Conservation (phyloP, 2,329 filamentous ascomycete genomes). For the Colletotrichum nymphaeae region DNA sequence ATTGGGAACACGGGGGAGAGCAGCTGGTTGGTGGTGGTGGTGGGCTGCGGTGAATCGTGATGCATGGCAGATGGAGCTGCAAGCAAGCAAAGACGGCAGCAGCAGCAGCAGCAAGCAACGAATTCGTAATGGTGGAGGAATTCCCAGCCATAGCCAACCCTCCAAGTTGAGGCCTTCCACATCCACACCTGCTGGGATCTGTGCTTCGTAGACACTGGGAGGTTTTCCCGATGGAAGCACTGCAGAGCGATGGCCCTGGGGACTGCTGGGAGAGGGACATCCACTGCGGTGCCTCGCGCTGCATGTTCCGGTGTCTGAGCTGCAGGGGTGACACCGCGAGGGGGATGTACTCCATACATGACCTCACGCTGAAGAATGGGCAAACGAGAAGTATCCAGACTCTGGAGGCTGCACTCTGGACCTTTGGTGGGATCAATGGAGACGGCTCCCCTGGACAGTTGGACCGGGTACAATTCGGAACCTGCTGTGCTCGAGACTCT, state of each 20-base stretch:
- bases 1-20: neutral
- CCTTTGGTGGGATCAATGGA: no score
- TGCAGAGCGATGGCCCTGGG: no score
- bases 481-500: neutral
- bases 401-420: neutral
- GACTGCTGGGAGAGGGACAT: neutral
- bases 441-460: neutral
- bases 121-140: conserved; percentile 26
- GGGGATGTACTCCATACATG: conserved; percentile 29
- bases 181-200: neutral
- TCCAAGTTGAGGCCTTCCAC: conserved; percentile 32
- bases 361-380: conserved; percentile 32
- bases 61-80: neutral
- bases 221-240: neutral
- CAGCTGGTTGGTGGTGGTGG: neutral
- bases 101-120: neutral
- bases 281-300: conserved; percentile 18
- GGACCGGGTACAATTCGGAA: neutral
- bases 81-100: neutral
- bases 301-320: conserved; percentile 27
- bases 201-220: no score
- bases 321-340: conserved; percentile 15
- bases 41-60: conserved; percentile 7
- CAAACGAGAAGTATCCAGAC: conserved; percentile 9
- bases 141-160: conserved; percentile 3